phyloP scores from a whole-genome alignment of 1,284 basidiomycete genomes.

The Trichosporon coremiiforme region DNA sequence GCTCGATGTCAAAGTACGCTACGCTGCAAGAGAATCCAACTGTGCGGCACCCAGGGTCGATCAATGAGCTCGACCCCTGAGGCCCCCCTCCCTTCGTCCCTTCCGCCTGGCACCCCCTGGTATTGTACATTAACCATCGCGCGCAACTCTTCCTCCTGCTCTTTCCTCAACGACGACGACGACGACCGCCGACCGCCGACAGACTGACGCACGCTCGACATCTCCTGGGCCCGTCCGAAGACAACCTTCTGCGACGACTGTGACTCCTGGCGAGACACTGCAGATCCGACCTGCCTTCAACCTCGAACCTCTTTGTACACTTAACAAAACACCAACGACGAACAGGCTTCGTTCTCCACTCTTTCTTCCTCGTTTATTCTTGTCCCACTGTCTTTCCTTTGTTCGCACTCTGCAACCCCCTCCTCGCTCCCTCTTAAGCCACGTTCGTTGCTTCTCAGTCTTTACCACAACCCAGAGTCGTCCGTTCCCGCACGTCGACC shows the following conservation, averaged over 20 bases:
- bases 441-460: neutral
- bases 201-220: neutral
- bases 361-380: neutral
- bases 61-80: neutral
- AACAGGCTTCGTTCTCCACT: conserved; percentile 3
- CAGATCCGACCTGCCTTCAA: neutral
- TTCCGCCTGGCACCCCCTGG: neutral
- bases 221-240: neutral
- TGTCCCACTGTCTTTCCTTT: neutral
- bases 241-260: no score
- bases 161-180: neutral
- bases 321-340: neutral
- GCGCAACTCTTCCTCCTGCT: neutral
- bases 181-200: no score
- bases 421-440: conserved; percentile 3
- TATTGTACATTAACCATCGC: neutral
- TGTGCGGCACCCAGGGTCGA: neutral
- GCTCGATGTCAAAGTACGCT: no score
- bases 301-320: neutral
- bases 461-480: no score
- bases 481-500: no score
- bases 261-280: neutral
- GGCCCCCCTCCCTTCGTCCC: neutral
- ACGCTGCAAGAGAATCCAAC: no score
- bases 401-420: neutral